Evolutionary conservation across 345 rosid genomes (phyloP).

Genomic region (Reutealis trisperma): DNA sequence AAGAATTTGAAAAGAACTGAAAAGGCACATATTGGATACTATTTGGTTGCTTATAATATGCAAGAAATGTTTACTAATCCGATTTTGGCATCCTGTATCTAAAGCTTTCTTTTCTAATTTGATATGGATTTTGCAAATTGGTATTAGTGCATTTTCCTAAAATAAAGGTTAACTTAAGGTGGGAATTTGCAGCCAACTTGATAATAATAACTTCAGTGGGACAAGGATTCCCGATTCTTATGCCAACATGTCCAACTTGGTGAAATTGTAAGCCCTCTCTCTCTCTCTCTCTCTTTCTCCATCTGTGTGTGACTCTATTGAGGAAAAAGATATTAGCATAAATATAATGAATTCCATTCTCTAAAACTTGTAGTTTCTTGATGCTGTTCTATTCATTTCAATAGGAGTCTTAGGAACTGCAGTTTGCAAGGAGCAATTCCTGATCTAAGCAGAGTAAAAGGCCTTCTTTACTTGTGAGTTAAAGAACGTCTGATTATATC

Average conservation of each 20-base stretch:
- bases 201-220: slow-evolving; percentile 42
- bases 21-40: no score
- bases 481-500: background rate
- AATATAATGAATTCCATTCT: no score
- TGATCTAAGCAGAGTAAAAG: slow-evolving; percentile 42
- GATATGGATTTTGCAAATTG: no score
- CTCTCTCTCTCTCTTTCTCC: background rate
- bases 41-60: no score
- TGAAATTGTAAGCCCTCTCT: slow-evolving; percentile 32
- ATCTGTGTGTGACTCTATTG: background rate
- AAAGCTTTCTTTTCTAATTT: no score
- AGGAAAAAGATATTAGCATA: no score
- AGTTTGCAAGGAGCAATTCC: slow-evolving; percentile 49
- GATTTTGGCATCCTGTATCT: no score
- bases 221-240: slow-evolving; percentile 46
- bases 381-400: background rate
- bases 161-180: background rate
- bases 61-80: no score
- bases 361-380: background rate
- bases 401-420: slow-evolving; percentile 65
- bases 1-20: no score
- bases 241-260: slow-evolving; percentile 33
- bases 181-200: slow-evolving; percentile 41
- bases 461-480: slow-evolving; percentile 48
- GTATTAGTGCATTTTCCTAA: no score